Base-by-base conservation (phyloP, 106 monocot species). In the Dioscorea zingiberensis region DNA sequence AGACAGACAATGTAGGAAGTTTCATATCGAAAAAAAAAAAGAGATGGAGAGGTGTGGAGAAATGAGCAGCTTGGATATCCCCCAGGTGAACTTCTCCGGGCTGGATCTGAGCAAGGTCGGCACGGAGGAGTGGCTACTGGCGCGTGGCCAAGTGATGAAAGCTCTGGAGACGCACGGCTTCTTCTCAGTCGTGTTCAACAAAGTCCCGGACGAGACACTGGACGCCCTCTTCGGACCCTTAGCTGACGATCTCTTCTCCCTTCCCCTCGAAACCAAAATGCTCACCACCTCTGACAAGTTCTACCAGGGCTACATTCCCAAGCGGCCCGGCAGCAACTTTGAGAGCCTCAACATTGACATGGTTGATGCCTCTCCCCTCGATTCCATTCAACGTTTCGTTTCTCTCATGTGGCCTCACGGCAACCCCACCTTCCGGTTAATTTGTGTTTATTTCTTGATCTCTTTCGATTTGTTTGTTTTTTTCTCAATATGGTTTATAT, bases 311-410 rank as follows among this genome's bases (percentile, higher is more conserved):
- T 81, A 78, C 71, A 44, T 76, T 54, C 72, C 78, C 27, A 17
- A 62, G 28, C 51, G 49, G 19, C 60, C 75, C 1, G 44, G 53
- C 61, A 13, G 54, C 44, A 21, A 23, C 45, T 72, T 60, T 30
- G 81, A 86, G 70, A 86, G 81, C 69, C 58, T 86, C 18, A n/a
- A n/a, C n/a, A n/a, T n/a, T n/a, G n/a, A n/a, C n/a, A 10, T 86
- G 56, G 60, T 16, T 6, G 74, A 58, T 58, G 72, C 60, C 12
- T 0, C 29, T 44, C n/a, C n/a, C n/a, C 51, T 62, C 38, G 47
- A 53, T 13, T 58, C 51, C 49, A 65, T 67, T 12, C 44, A 51
- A 21, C 25, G 18, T 5, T 81, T 86, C 59, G 60, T 78, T 16
- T 0, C 14, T 7, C 77, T 78, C 45, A 65, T 86, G 78, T 86